Conservation (phyloP, 2,329 filamentous ascomycete genomes). For the Thielaviopsis musarum region DNA sequence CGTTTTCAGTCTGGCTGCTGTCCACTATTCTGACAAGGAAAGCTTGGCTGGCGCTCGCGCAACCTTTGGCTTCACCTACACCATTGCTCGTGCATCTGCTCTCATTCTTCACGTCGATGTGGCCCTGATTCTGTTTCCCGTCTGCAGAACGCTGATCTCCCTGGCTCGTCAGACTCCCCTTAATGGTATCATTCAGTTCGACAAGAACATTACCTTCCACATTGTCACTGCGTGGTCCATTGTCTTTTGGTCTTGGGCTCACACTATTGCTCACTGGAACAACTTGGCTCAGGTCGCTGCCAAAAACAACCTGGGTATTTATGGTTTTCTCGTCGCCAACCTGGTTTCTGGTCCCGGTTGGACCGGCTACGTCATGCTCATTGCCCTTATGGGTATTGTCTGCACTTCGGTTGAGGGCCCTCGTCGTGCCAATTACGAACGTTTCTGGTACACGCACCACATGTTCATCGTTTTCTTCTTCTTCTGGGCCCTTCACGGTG, state of each 20-base stretch:
- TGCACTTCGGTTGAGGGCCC: conserved; percentile 62
- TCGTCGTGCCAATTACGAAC: conserved; percentile 66
- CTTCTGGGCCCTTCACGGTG: conserved; percentile 80
- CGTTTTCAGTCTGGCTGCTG: conserved; percentile 64
- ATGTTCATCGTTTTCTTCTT: conserved; percentile 78
- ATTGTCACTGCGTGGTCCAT: conserved; percentile 76
- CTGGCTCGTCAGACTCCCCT: conserved; percentile 64
- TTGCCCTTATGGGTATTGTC: conserved; percentile 62
- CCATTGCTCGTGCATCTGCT: conserved; percentile 59
- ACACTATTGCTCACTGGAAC: conserved; percentile 76
- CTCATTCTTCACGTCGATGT: conserved; percentile 69
- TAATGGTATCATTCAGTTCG: conserved; percentile 75
- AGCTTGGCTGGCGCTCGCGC: conserved; percentile 48
- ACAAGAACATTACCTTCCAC: conserved; percentile 82
- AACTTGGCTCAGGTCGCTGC: conserved; percentile 65
- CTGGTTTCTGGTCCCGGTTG: conserved; percentile 67
- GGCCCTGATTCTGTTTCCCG: conserved; percentile 61
- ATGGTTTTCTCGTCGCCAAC: conserved; percentile 62
- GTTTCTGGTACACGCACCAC: conserved; percentile 84
- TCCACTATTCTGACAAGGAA: conserved; percentile 67
- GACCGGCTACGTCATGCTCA: conserved; percentile 74
- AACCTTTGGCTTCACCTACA: conserved; percentile 59
- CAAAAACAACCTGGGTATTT: conserved; percentile 60
- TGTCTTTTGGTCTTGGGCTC: conserved; percentile 74
- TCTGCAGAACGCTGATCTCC: conserved; percentile 72